Conservation (phyloP, 306 rosid genomes). For the Cicer judaicum region DNA sequence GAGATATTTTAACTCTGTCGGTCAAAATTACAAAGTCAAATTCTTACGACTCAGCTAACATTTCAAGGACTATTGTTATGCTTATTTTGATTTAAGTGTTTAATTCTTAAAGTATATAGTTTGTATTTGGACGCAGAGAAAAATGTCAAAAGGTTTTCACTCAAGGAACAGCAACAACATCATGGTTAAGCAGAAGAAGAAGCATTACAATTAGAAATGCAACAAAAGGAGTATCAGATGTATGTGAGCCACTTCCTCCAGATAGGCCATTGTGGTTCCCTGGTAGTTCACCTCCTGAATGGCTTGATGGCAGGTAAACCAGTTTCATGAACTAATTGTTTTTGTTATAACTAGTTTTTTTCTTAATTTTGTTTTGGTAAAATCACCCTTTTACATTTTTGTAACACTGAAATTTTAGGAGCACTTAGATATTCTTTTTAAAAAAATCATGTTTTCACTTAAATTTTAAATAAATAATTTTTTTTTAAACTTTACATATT, state of each 20-base stretch:
- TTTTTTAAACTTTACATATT: not conserved
- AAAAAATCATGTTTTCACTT: not conserved
- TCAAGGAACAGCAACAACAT: conserved; percentile 44
- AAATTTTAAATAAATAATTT: not conserved
- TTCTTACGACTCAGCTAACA: too few relatives aligned
- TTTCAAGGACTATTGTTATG: not conserved
- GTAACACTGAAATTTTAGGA: not conserved
- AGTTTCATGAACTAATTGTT: not conserved
- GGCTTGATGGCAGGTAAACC: conserved; percentile 90
- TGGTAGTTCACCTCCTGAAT: conserved; percentile 80
- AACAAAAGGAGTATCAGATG: conserved; percentile 73
- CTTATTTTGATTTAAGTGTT: not conserved
- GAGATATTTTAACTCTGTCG: too few relatives aligned
- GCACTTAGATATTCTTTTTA: not conserved
- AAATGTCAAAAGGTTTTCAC: conserved; percentile 27
- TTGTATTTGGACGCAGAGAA: conserved; percentile 52
- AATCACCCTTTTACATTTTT: too few relatives aligned
- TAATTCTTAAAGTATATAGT: conserved; percentile 7
- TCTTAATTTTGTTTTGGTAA: not conserved
- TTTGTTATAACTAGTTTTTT: not conserved
- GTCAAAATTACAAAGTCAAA: too few relatives aligned
- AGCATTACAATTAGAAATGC: conserved; percentile 49
- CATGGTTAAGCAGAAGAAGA: conserved; percentile 44
- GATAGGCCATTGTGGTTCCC: conserved; percentile 94
- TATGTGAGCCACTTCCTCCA: conserved; percentile 86